These are phyloP conservation scores for Fusarium siculi DNA, from an alignment of 2,329 filamentous ascomycete species.

Conservation along the genomic window DNA sequence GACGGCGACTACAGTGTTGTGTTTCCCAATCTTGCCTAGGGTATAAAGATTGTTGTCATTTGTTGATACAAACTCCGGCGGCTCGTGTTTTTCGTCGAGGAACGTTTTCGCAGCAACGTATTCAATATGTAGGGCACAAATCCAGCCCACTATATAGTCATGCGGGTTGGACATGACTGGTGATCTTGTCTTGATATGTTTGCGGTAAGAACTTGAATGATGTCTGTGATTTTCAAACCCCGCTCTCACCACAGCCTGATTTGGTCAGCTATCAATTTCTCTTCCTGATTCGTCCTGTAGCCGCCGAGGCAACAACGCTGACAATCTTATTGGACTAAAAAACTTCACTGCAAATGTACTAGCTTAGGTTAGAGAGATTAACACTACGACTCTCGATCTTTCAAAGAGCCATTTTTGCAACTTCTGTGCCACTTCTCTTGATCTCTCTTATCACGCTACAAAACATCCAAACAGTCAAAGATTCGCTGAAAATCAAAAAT, in stretches of 20 bases:
- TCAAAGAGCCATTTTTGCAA: no score
- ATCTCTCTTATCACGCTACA: no score
- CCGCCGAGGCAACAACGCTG: background rate
- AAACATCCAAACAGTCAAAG: no score
- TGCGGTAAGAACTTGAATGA: background rate
- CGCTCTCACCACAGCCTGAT: background rate
- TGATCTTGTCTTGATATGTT: background rate
- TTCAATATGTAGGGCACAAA: constrained; percentile 54
- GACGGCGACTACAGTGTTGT: constrained; percentile 34
- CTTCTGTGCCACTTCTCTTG: no score
- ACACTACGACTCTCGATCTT: no score
- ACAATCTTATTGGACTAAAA: background rate
- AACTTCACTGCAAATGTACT: background rate
- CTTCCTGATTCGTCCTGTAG: background rate
- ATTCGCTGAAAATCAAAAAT: no score
- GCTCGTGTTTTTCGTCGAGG: constrained; percentile 48
- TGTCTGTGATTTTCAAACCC: background rate
- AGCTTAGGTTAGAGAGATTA: background rate
- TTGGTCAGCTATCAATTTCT: background rate
- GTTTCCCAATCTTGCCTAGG: constrained; percentile 23
- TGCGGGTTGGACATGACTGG: background rate
- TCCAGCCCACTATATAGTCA: constrained; percentile 56
- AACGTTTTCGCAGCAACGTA: constrained; percentile 51
- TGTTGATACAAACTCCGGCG: constrained; percentile 36
- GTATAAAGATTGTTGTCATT: constrained; percentile 24